These are phyloP conservation scores for Melocanna baccifera DNA, from an alignment of 176 grass and related monocot species.

Conservation along the genomic window DNA sequence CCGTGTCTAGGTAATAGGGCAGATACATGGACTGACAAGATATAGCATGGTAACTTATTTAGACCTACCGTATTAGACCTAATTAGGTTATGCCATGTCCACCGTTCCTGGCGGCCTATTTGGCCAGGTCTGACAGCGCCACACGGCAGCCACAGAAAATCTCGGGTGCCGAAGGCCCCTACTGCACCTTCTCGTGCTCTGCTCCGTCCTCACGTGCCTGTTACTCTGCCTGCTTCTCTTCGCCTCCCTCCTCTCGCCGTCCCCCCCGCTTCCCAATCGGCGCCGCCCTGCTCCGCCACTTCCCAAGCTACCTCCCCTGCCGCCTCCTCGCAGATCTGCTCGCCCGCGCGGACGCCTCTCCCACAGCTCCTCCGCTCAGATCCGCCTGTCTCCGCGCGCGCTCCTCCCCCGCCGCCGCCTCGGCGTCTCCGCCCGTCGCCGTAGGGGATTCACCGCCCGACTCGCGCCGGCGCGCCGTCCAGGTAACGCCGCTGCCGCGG, in stretches of 20 bases:
- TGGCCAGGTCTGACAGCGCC: background rate
- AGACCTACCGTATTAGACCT: too few species aligned
- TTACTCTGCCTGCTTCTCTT: slow-evolving; percentile 3
- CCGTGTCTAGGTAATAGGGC: too few species aligned
- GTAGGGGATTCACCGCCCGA: background rate
- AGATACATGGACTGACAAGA: too few species aligned
- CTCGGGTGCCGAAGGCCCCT: background rate
- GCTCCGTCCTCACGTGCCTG: background rate
- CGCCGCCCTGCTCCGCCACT: background rate
- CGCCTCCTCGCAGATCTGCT: background rate
- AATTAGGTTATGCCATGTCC: too few species aligned
- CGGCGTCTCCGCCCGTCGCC: background rate
- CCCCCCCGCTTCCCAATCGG: background rate
- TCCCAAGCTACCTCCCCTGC: background rate
- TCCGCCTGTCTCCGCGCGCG: background rate
- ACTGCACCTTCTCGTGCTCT: slow-evolving; percentile 17
- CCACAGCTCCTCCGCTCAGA: background rate
- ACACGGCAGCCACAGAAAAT: slow-evolving; percentile 44
- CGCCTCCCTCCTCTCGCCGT: background rate
- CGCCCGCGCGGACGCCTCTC: background rate
- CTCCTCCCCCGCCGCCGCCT: background rate
- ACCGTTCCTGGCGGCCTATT: too few species aligned
- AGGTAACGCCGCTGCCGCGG: slow-evolving; percentile 12
- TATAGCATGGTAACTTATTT: too few species aligned
- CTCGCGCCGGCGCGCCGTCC: too few species aligned